These are phyloP conservation scores for Prunus yedoensis DNA, from an alignment of 331 rosid species.

Conservation along the genomic window DNA sequence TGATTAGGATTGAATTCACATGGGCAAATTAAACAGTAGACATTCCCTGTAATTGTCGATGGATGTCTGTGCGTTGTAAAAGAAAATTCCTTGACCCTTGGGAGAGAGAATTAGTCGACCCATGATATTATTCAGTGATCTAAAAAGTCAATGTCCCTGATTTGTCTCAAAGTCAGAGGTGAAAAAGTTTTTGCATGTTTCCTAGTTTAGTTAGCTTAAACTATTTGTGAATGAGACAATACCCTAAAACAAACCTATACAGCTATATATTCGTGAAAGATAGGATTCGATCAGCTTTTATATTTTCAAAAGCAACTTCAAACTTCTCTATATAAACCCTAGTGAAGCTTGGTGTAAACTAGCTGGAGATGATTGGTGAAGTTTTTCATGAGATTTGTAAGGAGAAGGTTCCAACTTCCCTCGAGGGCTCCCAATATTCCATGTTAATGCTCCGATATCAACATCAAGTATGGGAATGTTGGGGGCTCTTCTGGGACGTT, in stretches of 20 bases:
- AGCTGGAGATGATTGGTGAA: background rate
- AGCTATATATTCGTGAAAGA: background rate
- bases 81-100: background rate
- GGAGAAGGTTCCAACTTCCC: conserved; percentile 17
- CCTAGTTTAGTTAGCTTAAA: background rate
- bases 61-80: background rate
- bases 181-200: background rate
- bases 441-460: background rate
- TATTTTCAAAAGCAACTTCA: background rate
- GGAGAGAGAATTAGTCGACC: background rate
- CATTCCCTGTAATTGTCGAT: background rate
- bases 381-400: background rate
- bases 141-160: background rate
- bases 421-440: conserved; percentile 15
- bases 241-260: background rate
- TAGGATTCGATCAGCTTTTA: conserved; percentile 9
- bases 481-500: background rate
- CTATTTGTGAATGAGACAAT: background rate
- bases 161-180: background rate
- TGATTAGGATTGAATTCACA: background rate
- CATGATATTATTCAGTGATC: background rate
- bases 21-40: background rate
- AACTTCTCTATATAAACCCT: background rate
- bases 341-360: background rate
- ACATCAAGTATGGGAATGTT: conserved; percentile 12